Evolutionary conservation across 306 rosid species (phyloP).

Genomic region (Vigna reflexopilosa): DNA sequence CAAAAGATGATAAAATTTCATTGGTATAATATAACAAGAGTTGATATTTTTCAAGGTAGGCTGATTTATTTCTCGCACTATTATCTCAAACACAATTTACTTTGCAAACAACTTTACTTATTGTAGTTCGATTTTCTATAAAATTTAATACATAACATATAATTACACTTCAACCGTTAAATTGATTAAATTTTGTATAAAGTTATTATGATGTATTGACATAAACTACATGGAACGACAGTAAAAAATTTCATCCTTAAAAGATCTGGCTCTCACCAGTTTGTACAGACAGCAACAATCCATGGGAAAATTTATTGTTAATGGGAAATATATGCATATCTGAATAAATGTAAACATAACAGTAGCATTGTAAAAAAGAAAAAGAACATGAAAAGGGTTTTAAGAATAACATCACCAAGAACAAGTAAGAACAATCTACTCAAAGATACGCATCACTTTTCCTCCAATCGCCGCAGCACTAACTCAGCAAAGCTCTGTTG

Average conservation of each 20-base stretch:
- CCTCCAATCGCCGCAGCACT: constrained; percentile 81
- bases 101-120: too few relatives aligned
- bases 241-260: not conserved
- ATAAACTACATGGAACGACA: too few relatives aligned
- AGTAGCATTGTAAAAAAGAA: not conserved
- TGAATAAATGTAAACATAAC: constrained; percentile 17
- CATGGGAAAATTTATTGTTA: constrained; percentile 23
- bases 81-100: too few relatives aligned
- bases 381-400: not conserved
- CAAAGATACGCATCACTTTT: constrained; percentile 51
- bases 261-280: not conserved
- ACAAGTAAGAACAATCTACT: constrained; percentile 17
- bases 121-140: too few relatives aligned
- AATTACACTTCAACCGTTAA: too few relatives aligned
- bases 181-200: too few relatives aligned
- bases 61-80: too few relatives aligned
- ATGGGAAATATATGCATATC: constrained; percentile 18
- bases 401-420: constrained; percentile 21
- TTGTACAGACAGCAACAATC: constrained; percentile 29
- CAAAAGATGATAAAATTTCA: too few relatives aligned
- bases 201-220: too few relatives aligned
- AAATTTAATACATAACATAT: too few relatives aligned
- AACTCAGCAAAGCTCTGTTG: constrained; percentile 91
- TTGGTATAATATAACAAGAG: too few relatives aligned
- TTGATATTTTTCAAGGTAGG: too few relatives aligned